Evolutionary conservation across 1,139 yeast genomes (phyloP), one percentile per base, ranked within the genome.

Genomic region (Yamadazyma membranifaciens): DNA sequence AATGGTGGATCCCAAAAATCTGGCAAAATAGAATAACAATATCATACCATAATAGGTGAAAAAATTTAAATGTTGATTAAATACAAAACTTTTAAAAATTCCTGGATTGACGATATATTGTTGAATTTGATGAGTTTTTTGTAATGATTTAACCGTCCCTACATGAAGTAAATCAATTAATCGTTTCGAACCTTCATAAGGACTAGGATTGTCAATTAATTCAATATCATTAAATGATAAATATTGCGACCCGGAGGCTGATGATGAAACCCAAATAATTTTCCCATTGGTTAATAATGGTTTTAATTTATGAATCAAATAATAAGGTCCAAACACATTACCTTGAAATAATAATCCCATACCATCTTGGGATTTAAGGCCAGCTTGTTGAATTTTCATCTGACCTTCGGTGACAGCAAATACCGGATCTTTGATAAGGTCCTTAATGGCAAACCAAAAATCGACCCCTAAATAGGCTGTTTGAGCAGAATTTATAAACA

Each of bases 91-190:
- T 24, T 85, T 83, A 62, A 94, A 89, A 28, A 94, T 87, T 12
- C 99, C 99, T 0, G 99, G 99, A 48, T 92, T 97, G 7, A 87
- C 81, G 34, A 92, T 67, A 62, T 85, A 87, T 55, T 86, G 91
- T 34, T 68, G 68, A 38, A 92, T 78, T 1, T 81, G 83, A 41
- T 72, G 54, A 11, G 73, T 52, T 25, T 63, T 52, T 31, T 61
- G 55, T 52, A 87, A 63, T 15, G 65, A 52, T 45, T 76, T 59
- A 57, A 77, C 84, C 1, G 88, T 78, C 4, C 87, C 91, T 37
- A 75, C 61, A 61, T 92, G 98, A 38, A 89, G 63, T 44, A 91
- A 72, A 59, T 94, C 98, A 31, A 92, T 82, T 47, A 86, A 69
- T 54, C 96, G 71, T 59, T 94, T 94, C 1, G 98, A 88, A 4